These are phyloP conservation scores for Closterium sp. DNA, from an alignment of 139 green algal genomes.

Conservation along the genomic window DNA sequence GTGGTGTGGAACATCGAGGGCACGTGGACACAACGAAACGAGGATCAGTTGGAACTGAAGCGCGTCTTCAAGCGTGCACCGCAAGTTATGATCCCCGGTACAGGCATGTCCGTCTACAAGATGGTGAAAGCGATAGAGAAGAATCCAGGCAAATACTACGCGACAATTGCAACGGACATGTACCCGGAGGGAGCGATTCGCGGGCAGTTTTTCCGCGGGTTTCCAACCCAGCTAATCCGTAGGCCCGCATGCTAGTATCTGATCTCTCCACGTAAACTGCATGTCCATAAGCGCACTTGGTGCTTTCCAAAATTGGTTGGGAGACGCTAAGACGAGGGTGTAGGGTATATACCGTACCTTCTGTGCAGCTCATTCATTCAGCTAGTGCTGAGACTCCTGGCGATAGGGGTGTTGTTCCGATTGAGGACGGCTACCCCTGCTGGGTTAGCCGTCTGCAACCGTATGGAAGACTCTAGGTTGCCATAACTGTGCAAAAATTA, in stretches of 20 bases:
- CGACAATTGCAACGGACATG: neutral
- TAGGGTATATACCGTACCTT: too few relatives aligned
- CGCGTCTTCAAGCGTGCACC: neutral
- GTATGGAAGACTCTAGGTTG: too few relatives aligned
- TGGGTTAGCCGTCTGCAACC: too few relatives aligned
- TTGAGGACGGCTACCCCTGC: too few relatives aligned
- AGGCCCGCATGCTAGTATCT: neutral
- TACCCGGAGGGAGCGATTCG: neutral
- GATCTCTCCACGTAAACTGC: neutral
- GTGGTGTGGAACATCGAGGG: neutral
- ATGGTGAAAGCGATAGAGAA: neutral
- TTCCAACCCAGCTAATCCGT: neutral
- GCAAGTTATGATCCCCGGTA: neutral
- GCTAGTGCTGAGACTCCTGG: too few relatives aligned
- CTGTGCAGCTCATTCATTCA: too few relatives aligned
- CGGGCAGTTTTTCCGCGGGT: neutral
- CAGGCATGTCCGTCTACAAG: neutral
- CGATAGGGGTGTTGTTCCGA: too few relatives aligned
- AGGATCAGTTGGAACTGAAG: neutral
- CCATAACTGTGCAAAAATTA: too few relatives aligned
- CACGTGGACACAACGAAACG: neutral
- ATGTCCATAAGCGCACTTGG: too few relatives aligned
- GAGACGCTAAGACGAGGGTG: too few relatives aligned
- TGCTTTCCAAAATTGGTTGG: too few relatives aligned
- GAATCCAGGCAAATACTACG: neutral